Evolutionary conservation across 768 basidiomycete species (phyloP).

Genomic region (Hygrophorus russula): DNA sequence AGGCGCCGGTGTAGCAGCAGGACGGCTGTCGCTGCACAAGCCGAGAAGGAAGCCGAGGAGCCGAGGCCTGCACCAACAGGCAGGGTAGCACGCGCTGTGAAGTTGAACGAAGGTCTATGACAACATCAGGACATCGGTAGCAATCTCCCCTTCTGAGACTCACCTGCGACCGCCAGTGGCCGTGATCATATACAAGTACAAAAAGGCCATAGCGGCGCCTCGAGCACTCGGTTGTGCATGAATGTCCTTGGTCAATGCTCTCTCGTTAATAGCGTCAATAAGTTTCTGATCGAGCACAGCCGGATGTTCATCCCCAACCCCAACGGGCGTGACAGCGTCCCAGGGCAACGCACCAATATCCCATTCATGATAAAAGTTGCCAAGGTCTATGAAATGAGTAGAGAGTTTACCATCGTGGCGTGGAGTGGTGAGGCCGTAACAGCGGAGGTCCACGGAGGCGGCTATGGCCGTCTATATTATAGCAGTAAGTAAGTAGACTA

Average conservation of each 20-base stretch:
- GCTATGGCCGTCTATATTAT: constrained; percentile 76
- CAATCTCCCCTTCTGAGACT: constrained; percentile 12
- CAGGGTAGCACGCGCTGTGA: constrained; percentile 76
- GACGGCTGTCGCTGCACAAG: constrained; percentile 71
- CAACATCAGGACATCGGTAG: constrained; percentile 7
- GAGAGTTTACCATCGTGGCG: constrained; percentile 64
- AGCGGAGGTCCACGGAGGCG: constrained; percentile 90
- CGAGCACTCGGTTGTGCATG: constrained; percentile 27
- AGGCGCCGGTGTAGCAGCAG: constrained; percentile 70
- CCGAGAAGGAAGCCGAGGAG: constrained; percentile 92
- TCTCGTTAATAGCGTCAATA: constrained; percentile 54
- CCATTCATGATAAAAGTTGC: constrained; percentile 74
- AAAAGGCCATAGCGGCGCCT: constrained; percentile 55
- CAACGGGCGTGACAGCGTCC: constrained; percentile 51
- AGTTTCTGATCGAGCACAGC: constrained; percentile 64
- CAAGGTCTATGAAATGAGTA: constrained; percentile 72
- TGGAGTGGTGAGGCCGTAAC: constrained; percentile 76
- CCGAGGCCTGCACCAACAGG: constrained; percentile 95
- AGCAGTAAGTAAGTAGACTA: constrained; percentile 6
- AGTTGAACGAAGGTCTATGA: constrained; percentile 62
- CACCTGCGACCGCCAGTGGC: constrained; percentile 45
- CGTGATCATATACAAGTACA: constrained; percentile 89
- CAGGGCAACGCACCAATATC: constrained; percentile 67
- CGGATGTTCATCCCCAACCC: constrained; percentile 41
- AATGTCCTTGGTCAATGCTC: constrained; percentile 25